Percentiles rank a stretch among this genome's conserved stretches.
These are phyloP conservation scores for Bryoerythrophyllum caledonicum DNA, from an alignment of 225 moss, liverwort and hornwort species.

Conservation along the genomic window DNA sequence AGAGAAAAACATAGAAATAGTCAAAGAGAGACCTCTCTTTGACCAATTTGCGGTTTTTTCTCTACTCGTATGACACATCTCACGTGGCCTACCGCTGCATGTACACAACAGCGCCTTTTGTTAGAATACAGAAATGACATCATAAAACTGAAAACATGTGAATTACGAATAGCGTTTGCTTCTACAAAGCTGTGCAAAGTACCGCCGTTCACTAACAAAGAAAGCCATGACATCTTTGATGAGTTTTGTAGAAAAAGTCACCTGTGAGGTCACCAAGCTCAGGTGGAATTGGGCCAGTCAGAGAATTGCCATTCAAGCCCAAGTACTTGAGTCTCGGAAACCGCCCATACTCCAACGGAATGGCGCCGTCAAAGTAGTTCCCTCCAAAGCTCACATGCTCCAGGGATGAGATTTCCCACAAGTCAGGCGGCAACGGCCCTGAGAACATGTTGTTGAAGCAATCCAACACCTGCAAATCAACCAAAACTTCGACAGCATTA, in stretches of 20 bases:
- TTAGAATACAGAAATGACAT: too few relatives aligned
- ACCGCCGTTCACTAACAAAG: too few relatives aligned
- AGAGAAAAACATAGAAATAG: too few relatives aligned
- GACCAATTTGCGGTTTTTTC: too few relatives aligned
- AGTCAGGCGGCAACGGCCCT: conserved; percentile 63
- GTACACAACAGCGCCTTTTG: too few relatives aligned
- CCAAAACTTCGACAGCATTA: not conserved
- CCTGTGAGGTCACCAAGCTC: conserved; percentile 83
- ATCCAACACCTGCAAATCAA: conserved; percentile 60
- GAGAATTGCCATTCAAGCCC: conserved; percentile 68
- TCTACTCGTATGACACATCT: too few relatives aligned
- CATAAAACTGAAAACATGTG: too few relatives aligned
- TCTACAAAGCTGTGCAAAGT: too few relatives aligned
- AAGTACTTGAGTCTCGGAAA: conserved; percentile 66
- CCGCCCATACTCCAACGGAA: conserved; percentile 70
- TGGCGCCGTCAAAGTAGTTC: conserved; percentile 66
- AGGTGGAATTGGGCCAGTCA: conserved; percentile 68
- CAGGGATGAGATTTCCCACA: conserved; percentile 57
- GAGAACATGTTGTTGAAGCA: conserved; percentile 82
- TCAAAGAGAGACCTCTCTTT: too few relatives aligned
- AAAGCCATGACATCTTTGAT: not conserved
- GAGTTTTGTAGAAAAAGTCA: conserved; percentile 1
- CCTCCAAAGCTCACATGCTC: conserved; percentile 76
- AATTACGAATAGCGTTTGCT: too few relatives aligned
- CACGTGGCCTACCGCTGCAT: too few relatives aligned